phyloP scores from a whole-genome alignment of 1,284 basidiomycete genomes.

The Cerrena zonata region DNA sequence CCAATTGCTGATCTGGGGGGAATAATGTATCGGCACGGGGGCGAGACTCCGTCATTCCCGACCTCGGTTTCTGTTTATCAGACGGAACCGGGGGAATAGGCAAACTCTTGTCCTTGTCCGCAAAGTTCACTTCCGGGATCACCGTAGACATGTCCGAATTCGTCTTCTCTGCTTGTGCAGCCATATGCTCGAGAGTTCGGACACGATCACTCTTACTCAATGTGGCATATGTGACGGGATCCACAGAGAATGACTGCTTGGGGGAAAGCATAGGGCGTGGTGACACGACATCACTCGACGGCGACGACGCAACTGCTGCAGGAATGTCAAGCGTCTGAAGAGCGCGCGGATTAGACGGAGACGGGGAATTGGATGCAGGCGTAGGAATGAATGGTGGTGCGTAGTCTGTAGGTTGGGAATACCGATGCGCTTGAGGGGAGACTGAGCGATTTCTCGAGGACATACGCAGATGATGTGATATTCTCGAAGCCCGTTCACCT shows the following conservation, averaged over 20 bases:
- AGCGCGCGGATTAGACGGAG: neutral
- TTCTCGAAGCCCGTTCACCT: slow-evolving; percentile 52
- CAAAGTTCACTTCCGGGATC: slow-evolving; percentile 11
- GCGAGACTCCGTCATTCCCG: slow-evolving; percentile 16
- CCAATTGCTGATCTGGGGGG: slow-evolving; percentile 9
- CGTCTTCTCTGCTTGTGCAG: slow-evolving; percentile 41
- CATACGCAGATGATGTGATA: slow-evolving; percentile 52
- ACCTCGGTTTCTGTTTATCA: slow-evolving; percentile 26
- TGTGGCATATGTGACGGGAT: slow-evolving; percentile 33
- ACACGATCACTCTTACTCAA: slow-evolving; percentile 53
- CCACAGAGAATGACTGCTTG: slow-evolving; percentile 43
- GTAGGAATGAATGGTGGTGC: neutral
- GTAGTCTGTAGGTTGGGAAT: slow-evolving; percentile 14
- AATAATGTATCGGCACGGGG: slow-evolving; percentile 31
- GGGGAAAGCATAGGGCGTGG: slow-evolving; percentile 58
- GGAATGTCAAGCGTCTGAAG: neutral
- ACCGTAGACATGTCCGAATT: slow-evolving; percentile 17
- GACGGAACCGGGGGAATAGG: slow-evolving; percentile 50
- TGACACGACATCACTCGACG: slow-evolving; percentile 40
- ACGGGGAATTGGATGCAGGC: neutral
- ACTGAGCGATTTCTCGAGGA: slow-evolving; percentile 54
- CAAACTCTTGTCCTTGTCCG: slow-evolving; percentile 49
- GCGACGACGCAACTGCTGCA: slow-evolving; percentile 15
- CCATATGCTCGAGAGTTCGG: slow-evolving; percentile 61
- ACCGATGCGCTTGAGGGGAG: slow-evolving; percentile 46